Percentiles rank a stretch among this genome's conserved stretches.
These are phyloP conservation scores for Quercus phellos DNA, from an alignment of 331 rosid species.

Conservation along the genomic window DNA sequence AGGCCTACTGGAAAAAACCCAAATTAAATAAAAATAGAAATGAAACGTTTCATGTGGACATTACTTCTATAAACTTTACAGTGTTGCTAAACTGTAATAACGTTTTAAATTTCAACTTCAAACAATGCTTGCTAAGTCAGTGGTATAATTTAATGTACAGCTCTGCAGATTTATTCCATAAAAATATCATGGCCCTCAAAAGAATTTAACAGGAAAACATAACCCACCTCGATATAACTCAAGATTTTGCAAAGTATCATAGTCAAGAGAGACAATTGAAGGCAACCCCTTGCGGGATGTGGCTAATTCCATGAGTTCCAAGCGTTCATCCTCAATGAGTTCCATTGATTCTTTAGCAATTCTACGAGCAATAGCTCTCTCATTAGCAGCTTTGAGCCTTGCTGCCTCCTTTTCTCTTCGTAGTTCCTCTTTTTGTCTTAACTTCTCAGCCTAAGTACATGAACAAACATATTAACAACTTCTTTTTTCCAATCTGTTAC, in stretches of 20 bases:
- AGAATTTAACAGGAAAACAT: not conserved
- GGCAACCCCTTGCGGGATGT: constrained; percentile 60
- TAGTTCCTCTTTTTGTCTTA: constrained; percentile 64
- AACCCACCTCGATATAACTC: constrained; percentile 51
- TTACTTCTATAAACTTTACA: not conserved
- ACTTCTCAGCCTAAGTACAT: constrained; percentile 50
- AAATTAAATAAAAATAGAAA: not conserved
- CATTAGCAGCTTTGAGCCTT: constrained; percentile 64
- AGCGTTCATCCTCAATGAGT: constrained; percentile 65
- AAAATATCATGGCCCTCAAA: not conserved
- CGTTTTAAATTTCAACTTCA: too few relatives aligned
- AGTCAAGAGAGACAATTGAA: constrained; percentile 54
- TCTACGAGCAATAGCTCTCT: constrained; percentile 65
- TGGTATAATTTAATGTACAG: not conserved
- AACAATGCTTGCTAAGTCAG: not conserved
- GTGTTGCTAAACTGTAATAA: not conserved
- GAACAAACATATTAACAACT: not conserved
- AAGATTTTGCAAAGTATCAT: constrained; percentile 57
- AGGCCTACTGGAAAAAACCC: not conserved
- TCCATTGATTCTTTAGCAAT: constrained; percentile 66
- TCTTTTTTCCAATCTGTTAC: not conserved
- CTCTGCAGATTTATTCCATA: not conserved
- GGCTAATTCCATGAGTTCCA: constrained; percentile 79
- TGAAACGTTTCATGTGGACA: not conserved
- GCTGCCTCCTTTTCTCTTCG: constrained; percentile 63